These are phyloP conservation scores for Colletotrichum liaoningense DNA, from an alignment of 2,329 filamentous ascomycete genomes.

Conservation along the genomic window DNA sequence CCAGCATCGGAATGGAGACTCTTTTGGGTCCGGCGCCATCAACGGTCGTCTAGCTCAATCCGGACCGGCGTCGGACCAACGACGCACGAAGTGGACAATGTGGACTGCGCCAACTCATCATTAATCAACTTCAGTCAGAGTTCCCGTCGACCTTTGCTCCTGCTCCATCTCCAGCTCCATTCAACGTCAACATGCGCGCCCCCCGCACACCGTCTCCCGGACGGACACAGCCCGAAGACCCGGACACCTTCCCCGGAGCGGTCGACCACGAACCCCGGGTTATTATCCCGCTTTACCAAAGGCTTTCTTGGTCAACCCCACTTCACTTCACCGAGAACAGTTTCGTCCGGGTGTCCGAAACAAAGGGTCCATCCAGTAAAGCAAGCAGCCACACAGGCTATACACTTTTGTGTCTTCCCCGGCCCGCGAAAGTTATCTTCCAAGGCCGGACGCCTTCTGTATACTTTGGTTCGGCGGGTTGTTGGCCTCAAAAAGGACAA, in stretches of 20 bases:
- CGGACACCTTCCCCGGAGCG: slow-evolving; percentile 11
- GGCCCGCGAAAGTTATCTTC: slow-evolving; percentile 21
- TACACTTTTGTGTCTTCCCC: not conserved
- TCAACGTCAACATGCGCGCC: not conserved
- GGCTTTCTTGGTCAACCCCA: not conserved
- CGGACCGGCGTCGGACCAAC: not conserved
- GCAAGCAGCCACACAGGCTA: too few relatives aligned
- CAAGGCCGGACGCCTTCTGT: slow-evolving; percentile 12
- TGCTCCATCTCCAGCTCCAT: not conserved
- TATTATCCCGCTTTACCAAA: not conserved
- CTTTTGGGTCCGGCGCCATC: not conserved
- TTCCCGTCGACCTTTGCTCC: not conserved
- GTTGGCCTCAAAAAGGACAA: not conserved
- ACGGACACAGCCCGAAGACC: not conserved
- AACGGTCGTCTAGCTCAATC: not conserved
- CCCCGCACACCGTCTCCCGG: not conserved
- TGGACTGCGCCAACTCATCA: not conserved
- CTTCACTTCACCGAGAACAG: not conserved
- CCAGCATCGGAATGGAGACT: not conserved
- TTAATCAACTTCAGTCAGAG: not conserved
- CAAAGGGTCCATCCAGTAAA: slow-evolving; percentile 3
- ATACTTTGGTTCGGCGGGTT: slow-evolving; percentile 3
- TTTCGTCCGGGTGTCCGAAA: not conserved
- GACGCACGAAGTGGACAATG: not conserved
- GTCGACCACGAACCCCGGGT: slow-evolving; percentile 20